Base-by-base conservation (phyloP, 441 rosid species). In the Populus hybrid region DNA sequence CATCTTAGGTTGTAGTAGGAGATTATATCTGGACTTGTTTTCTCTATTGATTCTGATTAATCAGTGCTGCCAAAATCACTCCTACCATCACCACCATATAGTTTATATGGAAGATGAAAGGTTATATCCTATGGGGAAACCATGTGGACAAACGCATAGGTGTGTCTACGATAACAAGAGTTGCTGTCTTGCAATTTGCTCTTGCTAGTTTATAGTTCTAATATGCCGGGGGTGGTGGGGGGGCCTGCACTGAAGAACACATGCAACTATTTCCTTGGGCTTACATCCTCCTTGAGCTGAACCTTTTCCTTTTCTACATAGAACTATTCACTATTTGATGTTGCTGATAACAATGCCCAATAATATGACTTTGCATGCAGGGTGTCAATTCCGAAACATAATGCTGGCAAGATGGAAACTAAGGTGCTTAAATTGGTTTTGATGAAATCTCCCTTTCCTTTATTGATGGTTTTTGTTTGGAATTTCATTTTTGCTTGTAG, bases 401-500 rank as follows among this genome's bases (percentile, higher is more conserved):
- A 88, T 93, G 64, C 82, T 53, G 71, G 97, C 95, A 11, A 83
- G 84, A 11, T 94, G 97, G 97, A 89, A 89, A 78, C 84, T 94
- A 76, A 90, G 98, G 98, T 93, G 78, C 73, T 81, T 75, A 31
- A 69, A 70, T 81, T 70, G 29, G 8, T 63, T 4, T 23, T 64
- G 64, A 73, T 74, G 53, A 76, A 64, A 6, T 70, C 9, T 2
- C 20, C 14, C 10, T 29, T 66, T 29, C 29, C 69, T 66, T 66
- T 26, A 26, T 29, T 66, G 35, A 21, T 64, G 65, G 29, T 50
- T 8, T 5, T 53, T 56, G 3, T 23, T 38, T 7, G 16, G 3
- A 72, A 10, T 31, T 45, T 29, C 31, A 72, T 5, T 28, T 7
- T 31, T 50, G 18, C 45, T n/a, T 50, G 59, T 12, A 26, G 21